Evolutionary conservation across 768 basidiomycete genomes (phyloP).

Genomic region (Russula sp.): DNA sequence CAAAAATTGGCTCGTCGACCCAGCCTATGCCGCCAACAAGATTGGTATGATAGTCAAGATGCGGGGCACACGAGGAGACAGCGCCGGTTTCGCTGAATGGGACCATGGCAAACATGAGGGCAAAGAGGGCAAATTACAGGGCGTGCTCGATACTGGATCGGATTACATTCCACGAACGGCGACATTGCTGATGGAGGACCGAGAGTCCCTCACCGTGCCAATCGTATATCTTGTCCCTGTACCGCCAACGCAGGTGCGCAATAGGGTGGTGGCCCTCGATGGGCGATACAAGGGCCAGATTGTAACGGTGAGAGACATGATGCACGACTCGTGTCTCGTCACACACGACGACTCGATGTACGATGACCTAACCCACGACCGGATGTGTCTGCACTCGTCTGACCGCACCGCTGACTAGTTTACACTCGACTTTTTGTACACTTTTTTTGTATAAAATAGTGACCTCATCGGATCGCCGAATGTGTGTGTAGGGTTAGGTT

Average conservation of each 20-base stretch:
- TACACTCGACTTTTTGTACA: not conserved
- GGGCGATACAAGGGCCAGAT: conserved; percentile 36
- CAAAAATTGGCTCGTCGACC: conserved; percentile 38
- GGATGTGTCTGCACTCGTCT: conserved; percentile 11
- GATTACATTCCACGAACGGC: conserved; percentile 27
- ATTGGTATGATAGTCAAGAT: conserved; percentile 36
- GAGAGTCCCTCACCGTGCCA: conserved; percentile 33
- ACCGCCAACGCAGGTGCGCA: conserved; percentile 33
- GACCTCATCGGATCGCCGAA: not conserved
- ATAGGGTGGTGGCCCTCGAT: conserved; percentile 44
- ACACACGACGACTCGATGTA: conserved; percentile 18
- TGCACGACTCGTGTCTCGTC: conserved; percentile 16
- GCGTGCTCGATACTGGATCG: conserved; percentile 25
- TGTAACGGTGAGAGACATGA: conserved; percentile 18
- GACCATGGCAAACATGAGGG: conserved; percentile 29
- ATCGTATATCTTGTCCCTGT: conserved; percentile 38
- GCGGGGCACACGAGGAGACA: conserved; percentile 29
- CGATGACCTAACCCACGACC: conserved; percentile 19
- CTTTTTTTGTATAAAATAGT: not conserved
- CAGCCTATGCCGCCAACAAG: conserved; percentile 26
- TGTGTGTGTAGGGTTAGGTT: not conserved
- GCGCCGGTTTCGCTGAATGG: conserved; percentile 32
- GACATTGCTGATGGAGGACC: conserved; percentile 29
- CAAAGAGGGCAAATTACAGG: conserved; percentile 26
- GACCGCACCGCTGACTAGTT: not conserved